Base-by-base conservation (phyloP, 768 basidiomycete species). In the Crucibulum laeve region DNA sequence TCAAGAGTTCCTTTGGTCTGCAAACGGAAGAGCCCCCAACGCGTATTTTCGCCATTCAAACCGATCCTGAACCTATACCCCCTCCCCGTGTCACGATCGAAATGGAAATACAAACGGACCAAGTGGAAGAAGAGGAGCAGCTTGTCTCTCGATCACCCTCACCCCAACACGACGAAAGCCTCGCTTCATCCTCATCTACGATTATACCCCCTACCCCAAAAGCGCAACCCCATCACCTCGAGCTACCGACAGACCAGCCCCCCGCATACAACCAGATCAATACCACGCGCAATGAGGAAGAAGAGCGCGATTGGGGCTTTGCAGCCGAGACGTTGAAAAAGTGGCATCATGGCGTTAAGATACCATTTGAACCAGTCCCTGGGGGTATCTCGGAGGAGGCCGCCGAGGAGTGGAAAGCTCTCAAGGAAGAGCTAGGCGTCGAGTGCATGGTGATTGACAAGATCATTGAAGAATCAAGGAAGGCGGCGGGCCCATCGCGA, bases 381-480 rank as follows among this genome's bases (percentile, higher is more conserved):
- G 75, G 74, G 3, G 82, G 81, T 8, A 65, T 91, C 21, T 80
- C 87, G 3, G 72, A 77, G 41, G 87, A 88, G 25, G 68, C 78
- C 1, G 60, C 74, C 18, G 85, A 84, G 49, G 87, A 88, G 50
- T 91, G 89, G 90, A 79, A 79, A 50, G 74, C 81, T 5, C 65
- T 91, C 42, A 88, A 91, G 62, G 78, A 78, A 21, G 87, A 91
- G 57, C 71, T 91, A 6, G 89, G 89, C 8, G 71, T 89, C 34
- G 82, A 82, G 21, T 91, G 89, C 53, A 51, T 67, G 22, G 84
- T 87, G 36, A 85, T 91, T 53, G 88, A 91, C 59, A 79, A 82
- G 60, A 64, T 84, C 40, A 68, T 91, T 43, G 77, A 59, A 34
- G 54, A 45, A 24, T 69, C 68, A 4, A 50, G 55, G 25, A 58